Evolutionary conservation across 768 basidiomycete genomes (phyloP), one percentile per base, ranked within the genome.

Genomic region (Lentinula detonsa): DNA sequence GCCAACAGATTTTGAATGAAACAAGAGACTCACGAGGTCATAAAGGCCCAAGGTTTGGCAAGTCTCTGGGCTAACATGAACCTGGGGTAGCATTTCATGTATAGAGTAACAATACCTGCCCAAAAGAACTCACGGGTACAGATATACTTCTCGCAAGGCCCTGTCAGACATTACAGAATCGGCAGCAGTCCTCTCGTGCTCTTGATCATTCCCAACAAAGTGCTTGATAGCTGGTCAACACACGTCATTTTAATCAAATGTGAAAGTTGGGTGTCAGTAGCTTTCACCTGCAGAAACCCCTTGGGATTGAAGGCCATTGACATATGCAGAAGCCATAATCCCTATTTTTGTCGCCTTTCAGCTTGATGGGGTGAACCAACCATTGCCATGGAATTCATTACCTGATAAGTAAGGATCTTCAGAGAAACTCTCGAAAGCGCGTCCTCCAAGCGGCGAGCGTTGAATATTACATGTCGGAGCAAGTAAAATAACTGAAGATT

Each of bases 391-490:
- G 13, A 46, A n/a, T 34, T 46, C 21, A 51, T 63, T 66, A 81
- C 84, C 87, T 35, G 85, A 88, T 9, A 88, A 73, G 62, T 81
- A 73, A 0, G 91, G 90, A 63, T 93, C 90, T 67, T 92, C 89
- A 0, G 90, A 87, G 72, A 90, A 89, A 1, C 85, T 86, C 69
- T 90, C 89, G 66, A 90, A 91, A 1, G 81, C 76, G 40, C 84
- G 74, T 5, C 85, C 84, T 15, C 83, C 85, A 3, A 85, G 72
- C 15, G 84, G 84, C 7, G 80, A 81, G 40, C 89, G 80, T 68
- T 86, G 87, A 43, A 88, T 90, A 68, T 90, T 91, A 73, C 87
- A 87, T 0, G 89, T 91, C 8, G 87, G 89, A 2, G 86, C 88
- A 33, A 90, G 78, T 13, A 90, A 74, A 39, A 87, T 75, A 40